Base-by-base conservation (phyloP, 2,329 filamentous ascomycete genomes). In the Cladophialophora immunda region DNA sequence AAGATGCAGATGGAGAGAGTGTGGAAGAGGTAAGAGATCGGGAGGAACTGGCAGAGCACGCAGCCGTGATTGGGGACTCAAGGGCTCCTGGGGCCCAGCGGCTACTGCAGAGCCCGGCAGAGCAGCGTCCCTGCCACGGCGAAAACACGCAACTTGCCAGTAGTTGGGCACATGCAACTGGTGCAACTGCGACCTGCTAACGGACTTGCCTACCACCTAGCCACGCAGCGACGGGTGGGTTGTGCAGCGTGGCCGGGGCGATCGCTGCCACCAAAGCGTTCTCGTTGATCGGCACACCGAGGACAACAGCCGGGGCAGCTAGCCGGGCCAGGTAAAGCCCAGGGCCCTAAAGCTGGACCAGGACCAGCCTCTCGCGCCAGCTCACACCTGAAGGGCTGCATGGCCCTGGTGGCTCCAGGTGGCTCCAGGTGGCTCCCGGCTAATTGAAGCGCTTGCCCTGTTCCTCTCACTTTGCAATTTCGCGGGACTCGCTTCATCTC, bases 51-150 rank as follows among this genome's bases (percentile, higher is more conserved):
- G 68, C 69, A 65, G 62, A 7, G 5, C 45, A 47, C 4, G 45
- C 19, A 50, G 45, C 45, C 71, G 73, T 74, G 76, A 75, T 74
- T 75, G 75, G 69, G 72, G 65, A 72, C 69, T 72, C 74, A 73
- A 75, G 58, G 58, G 45, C 41, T 50, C 11, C 45, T 25, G 45
- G 71, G 70, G 71, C 70, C 70, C 74, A 5, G 30, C 47, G 63
- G 45, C 63, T 47, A 8, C 52, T 57, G 58, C 63, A 55, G 29
- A 25, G 27, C 58, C 38, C 58, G 47, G 41, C 58, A 25, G 30
- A 27, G 15, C 27, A 53, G 58, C 19, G 58, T 52, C 58, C 58
- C 45, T 52, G 58, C 58, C 47, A 25, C 45, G 13, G 45, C 38
- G 38, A 22, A 11, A 50, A 50, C 19, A 25, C 45, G 25, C 17